Evolutionary conservation across 495 filamentous ascomycete species (phyloP), one percentile per base, ranked within the genome.

Genomic region (Xylaria castorea): DNA sequence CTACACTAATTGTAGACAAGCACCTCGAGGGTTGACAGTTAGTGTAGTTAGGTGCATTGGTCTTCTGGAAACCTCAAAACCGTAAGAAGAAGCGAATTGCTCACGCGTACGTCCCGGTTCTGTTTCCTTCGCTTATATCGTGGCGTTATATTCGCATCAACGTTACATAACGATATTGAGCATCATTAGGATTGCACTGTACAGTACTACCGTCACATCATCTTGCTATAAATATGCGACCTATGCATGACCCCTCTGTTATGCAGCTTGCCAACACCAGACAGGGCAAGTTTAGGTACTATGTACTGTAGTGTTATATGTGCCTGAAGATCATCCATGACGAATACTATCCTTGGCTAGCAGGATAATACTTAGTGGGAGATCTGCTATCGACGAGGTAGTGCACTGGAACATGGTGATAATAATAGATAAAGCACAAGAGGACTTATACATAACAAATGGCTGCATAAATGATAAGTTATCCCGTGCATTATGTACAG

Each of bases 231-330:
- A 68, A 68, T 68, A 68, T 57, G 50, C 66, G 48, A 68, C 57
- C 48, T n/a, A 12, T 57, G 66, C 66, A 68, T 57, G 50, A 55
- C 32, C 50, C 60, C 61, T 44, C 61, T 20, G 38, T 42, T 34
- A 20, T 44, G 36, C 60, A 42, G 60, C 65, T 42, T 20, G 34
- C n/a, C 27, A 57, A 32, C 34, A 42, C 11, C 38, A 44, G 7
- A 64, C 22, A 64, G n/a, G 22, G 61, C 66, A 57, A 40, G 32
- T 57, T n/a, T n/a, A n/a, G n/a, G n/a, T n/a, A n/a, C n/a, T n/a
- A n/a, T n/a, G n/a, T n/a, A n/a, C n/a, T n/a, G n/a, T 68, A 68
- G 66, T 50, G 66, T 68, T 55, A 36, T 68, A 68, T 68, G 66
- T 68, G 36, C 66, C 66, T 68, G 66, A 68, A 68, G 66, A 68